Evolutionary conservation across 164 flowering plant genomes (phyloP), one percentile per base, ranked within the genome.

Genomic region (Dillenia turbinata): DNA sequence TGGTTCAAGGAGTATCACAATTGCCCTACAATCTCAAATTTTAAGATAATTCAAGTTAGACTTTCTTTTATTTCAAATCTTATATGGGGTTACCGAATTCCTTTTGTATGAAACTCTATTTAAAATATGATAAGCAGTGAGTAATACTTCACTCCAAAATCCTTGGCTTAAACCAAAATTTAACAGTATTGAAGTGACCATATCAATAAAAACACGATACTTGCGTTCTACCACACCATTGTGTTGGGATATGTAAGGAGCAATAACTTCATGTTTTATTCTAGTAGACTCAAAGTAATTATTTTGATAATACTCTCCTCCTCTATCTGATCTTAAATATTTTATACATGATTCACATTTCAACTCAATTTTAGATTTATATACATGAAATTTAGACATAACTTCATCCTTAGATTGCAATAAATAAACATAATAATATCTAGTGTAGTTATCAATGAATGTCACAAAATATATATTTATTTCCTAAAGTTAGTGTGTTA

Each of bases 21-120:
- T 70, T 0, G 62, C 62, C 0, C 56, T 5, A 43, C 63, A 59
- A 17, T 63, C 68, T 60, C 68, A 50, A 12, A 65, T 44, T 40
- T 17, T 56, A 15, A 65, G 9, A 48, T 50, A 57, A 13, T 5
- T 11, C 2, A 56, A 8, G 9, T 57, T 57, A 6, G 56, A 40
- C 8, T 6, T 44, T 49, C 49, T 62, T 4, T 44, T 16, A 9
- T 44, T 62, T 5, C 51, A 53, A 10, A 52, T 0, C 16, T 62
- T 51, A 16, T 43, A 65, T 40, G 49, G 56, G 9, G 62, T 24
- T 9, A 57, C 22, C n/a, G 43, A 15, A 11, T 12, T 33, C 1
- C 3, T 33, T 44, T 43, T 49, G 0, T 2, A 19, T 44, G 52
- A 44, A 12, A 66, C 22, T 58, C 52, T 13, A 17, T 66, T 59